These are phyloP conservation scores for Protomyces pachydermus DNA, from an alignment of 1,139 yeast genomes.

Conservation along the genomic window DNA sequence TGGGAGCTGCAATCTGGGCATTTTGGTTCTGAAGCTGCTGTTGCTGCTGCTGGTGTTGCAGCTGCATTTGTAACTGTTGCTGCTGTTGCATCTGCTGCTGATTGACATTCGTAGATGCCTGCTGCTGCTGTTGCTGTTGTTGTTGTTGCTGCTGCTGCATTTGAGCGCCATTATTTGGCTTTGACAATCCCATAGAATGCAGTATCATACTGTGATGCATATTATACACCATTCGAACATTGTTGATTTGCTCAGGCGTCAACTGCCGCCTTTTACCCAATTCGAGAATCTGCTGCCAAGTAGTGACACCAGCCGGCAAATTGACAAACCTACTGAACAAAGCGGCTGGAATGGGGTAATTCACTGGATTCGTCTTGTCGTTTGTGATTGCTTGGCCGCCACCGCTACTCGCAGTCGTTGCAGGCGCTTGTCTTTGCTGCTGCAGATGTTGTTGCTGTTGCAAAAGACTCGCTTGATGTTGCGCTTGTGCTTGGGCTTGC, in stretches of 20 bases:
- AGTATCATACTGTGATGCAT: background rate
- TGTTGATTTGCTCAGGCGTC: conserved; percentile 10
- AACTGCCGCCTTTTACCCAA: conserved; percentile 11
- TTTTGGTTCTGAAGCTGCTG: background rate
- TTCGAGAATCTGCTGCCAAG: conserved; percentile 13
- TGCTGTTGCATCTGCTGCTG: conserved; percentile 8
- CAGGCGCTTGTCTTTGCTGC: conserved; percentile 1
- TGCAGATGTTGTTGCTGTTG: background rate
- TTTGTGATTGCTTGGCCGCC: background rate
- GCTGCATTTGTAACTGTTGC: conserved; percentile 8
- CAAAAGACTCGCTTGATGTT: background rate
- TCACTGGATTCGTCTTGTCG: conserved; percentile 9
- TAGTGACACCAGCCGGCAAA: conserved; percentile 13
- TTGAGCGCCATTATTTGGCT: background rate
- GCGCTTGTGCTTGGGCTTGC: background rate
- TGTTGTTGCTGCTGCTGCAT: background rate
- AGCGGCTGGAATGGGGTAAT: conserved; percentile 10
- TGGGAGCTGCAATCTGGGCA: conserved; percentile 1
- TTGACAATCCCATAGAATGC: conserved; percentile 1
- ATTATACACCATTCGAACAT: conserved; percentile 13
- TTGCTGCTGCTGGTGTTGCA: conserved; percentile 17
- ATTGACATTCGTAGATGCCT: background rate
- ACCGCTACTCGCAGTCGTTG: background rate
- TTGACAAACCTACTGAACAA: conserved; percentile 1
- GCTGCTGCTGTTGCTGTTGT: background rate